Percentiles rank a stretch among this genome's conserved stretches.
These are phyloP conservation scores for Ophiostoma sp. DNA, from an alignment of 2,329 filamentous ascomycete genomes.

Conservation along the genomic window DNA sequence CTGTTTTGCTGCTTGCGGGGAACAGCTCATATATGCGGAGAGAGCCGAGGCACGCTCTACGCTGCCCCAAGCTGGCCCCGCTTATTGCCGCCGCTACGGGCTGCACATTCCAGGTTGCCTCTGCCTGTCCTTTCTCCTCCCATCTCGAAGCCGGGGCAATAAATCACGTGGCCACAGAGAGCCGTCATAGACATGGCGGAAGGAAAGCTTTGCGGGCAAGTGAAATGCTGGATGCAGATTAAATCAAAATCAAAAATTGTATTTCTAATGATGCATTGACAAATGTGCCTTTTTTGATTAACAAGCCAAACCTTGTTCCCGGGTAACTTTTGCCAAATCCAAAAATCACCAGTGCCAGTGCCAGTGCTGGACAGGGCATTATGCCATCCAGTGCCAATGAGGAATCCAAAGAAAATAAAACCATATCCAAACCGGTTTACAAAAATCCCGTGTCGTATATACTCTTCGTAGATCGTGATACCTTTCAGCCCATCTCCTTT, in stretches of 20 bases:
- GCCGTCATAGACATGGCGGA: neutral
- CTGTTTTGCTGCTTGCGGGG: conserved; percentile 1
- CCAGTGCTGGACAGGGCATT: neutral
- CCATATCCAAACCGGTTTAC: neutral
- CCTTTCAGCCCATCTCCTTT: neutral
- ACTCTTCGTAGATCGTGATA: neutral
- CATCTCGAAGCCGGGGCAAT: neutral
- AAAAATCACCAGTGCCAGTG: neutral
- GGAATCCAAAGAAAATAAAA: neutral
- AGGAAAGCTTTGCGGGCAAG: too few relatives aligned
- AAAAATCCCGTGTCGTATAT: neutral
- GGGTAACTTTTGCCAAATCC: neutral
- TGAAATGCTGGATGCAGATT: too few relatives aligned
- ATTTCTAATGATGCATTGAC: neutral
- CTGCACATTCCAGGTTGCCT: neutral
- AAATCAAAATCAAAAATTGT: too few relatives aligned
- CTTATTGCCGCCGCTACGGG: conserved; percentile 14
- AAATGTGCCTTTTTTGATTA: neutral
- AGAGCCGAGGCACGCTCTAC: neutral
- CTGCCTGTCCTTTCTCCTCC: neutral
- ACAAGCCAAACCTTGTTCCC: neutral
- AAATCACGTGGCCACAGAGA: neutral
- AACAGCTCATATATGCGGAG: neutral
- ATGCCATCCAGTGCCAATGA: neutral
- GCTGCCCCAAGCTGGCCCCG: neutral